Evolutionary conservation across 192 early-diverging fungal species (phyloP).

Genomic region (Oehlia diaphana): DNA sequence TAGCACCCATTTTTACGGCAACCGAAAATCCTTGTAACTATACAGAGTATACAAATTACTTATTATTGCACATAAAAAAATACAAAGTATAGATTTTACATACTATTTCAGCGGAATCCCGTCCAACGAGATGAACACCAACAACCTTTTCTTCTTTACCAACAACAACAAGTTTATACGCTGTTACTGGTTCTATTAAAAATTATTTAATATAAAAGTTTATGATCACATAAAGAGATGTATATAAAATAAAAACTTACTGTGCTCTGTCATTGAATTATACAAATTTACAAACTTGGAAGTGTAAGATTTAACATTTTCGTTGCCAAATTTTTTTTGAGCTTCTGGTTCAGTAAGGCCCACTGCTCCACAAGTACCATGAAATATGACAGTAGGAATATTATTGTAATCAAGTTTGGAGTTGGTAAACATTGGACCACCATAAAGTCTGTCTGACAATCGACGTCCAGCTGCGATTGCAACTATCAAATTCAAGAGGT

Average conservation of each 20-base stretch:
- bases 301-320: constrained; percentile 83
- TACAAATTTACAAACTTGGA: constrained; percentile 94
- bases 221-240: neutral
- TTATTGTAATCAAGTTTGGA: constrained; percentile 90
- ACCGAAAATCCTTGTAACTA: constrained; percentile 93
- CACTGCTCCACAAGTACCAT: constrained; percentile 84
- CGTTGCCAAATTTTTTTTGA: constrained; percentile 66
- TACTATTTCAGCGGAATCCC: constrained; percentile 79
- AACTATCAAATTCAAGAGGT: constrained; percentile 42
- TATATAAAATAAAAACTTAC: constrained; percentile 4
- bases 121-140: constrained; percentile 91
- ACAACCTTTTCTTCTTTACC: constrained; percentile 95
- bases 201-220: neutral
- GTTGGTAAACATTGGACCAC: constrained; percentile 64
- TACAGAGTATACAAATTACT: neutral
- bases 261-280: constrained; percentile 78
- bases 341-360: constrained; percentile 92
- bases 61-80: neutral
- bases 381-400: constrained; percentile 96
- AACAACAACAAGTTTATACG: constrained; percentile 88
- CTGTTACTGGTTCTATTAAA: constrained; percentile 69
- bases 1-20: constrained; percentile 98
- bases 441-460: constrained; percentile 91
- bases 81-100: neutral
- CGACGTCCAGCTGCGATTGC: constrained; percentile 94